A percentile compares a stretch with the other conserved stretches of the same genome.
Conservation (phyloP, 2,329 filamentous ascomycete genomes). For the Lecanoromycetidae sp. region DNA sequence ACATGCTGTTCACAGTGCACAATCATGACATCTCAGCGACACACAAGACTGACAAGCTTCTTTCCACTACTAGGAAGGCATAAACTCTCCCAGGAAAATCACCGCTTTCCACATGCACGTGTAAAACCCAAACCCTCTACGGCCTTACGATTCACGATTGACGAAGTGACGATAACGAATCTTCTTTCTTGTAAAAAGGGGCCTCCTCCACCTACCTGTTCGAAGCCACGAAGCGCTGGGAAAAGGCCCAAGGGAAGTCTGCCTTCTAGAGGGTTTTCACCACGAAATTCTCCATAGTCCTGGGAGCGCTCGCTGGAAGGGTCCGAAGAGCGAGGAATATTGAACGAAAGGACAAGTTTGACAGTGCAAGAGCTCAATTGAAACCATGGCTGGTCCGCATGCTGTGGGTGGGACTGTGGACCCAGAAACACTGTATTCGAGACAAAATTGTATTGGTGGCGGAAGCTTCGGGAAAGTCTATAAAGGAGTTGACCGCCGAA, state of each 20-base stretch:
- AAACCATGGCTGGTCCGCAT: conserved; percentile 4
- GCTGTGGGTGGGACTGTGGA: conserved; percentile 46
- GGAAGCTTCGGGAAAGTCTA: conserved; percentile 98
- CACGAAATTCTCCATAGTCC: not conserved
- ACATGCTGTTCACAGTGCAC: no score
- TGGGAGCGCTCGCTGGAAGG: no score
- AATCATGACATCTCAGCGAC: no score
- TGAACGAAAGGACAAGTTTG: no score
- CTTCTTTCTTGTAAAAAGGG: not conserved
- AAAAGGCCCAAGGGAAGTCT: no score
- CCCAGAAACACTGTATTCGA: conserved; percentile 84
- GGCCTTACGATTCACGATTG: conserved; percentile 6
- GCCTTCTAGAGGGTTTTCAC: no score
- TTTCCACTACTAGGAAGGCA: not conserved
- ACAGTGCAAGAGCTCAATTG: conserved; percentile 7
- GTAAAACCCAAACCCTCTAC: not conserved
- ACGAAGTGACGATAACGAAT: conserved; percentile 9
- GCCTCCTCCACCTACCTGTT: no score
- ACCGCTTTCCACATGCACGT: not conserved
- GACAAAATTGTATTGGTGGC: conserved; percentile 81
- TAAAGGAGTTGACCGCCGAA: conserved; percentile 93
- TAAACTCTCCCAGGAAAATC: not conserved
- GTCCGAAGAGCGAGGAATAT: no score
- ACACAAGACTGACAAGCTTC: no score
- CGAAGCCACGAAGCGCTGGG: no score